Conservation (phyloP, 2,329 filamentous ascomycete genomes). For the Tricladium varicosporioides region DNA sequence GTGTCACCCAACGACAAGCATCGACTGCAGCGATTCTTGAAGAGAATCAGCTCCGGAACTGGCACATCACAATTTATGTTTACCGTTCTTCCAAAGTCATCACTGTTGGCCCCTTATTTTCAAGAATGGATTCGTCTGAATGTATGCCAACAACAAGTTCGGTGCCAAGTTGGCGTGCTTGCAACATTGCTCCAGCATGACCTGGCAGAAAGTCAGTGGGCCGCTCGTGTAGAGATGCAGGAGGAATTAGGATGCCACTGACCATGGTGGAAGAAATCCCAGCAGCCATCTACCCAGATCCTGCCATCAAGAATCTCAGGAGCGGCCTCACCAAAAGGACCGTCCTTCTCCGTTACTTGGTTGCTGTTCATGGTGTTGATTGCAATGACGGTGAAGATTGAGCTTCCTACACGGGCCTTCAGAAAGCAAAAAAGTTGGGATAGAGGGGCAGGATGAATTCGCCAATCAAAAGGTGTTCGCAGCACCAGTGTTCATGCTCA, state of each 20-base stretch:
- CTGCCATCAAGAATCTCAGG: conserved; percentile 55
- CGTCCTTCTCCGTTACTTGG: conserved; percentile 18
- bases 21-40: conserved; percentile 80
- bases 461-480: background rate
- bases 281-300: conserved; percentile 98
- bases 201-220: conserved; percentile 48
- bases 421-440: background rate
- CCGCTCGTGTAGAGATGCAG: conserved; percentile 1
- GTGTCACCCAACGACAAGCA: conserved; percentile 91
- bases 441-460: background rate
- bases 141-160: conserved; percentile 92
- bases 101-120: conserved; percentile 96
- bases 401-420: background rate
- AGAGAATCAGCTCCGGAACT: conserved; percentile 30
- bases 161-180: conserved; percentile 85
- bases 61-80: conserved; percentile 21
- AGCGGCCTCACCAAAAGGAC: conserved; percentile 30
- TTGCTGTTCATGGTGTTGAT: background rate
- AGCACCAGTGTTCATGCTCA: background rate
- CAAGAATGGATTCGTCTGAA: conserved; percentile 90
- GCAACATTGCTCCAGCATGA: conserved; percentile 94
- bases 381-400: background rate
- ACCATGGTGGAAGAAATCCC: conserved; percentile 99
- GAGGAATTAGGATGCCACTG: conserved; percentile 26
- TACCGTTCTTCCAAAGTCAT: conserved; percentile 90